Conservation (phyloP, 1,139 yeast species). For the Taiozyma sp. region DNA sequence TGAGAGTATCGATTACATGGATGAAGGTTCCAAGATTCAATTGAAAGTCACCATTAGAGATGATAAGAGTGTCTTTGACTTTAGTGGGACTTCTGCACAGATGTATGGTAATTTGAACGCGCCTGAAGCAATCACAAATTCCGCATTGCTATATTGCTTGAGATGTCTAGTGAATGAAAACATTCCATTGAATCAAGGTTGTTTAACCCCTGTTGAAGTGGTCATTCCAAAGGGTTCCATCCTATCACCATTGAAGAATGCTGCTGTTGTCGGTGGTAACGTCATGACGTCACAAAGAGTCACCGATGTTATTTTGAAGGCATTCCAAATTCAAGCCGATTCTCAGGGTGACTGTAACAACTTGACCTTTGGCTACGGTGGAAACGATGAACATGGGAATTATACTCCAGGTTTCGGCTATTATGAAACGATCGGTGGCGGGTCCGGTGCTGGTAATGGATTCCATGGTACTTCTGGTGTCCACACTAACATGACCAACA, state of each 20-base stretch:
- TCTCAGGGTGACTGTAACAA: conserved; percentile 78
- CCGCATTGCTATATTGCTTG: conserved; percentile 78
- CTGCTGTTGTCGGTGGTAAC: conserved; percentile 88
- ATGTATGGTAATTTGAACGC: conserved; percentile 61
- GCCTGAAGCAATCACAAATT: conserved; percentile 69
- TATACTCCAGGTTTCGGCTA: conserved; percentile 56
- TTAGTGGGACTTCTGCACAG: conserved; percentile 51
- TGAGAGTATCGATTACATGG: conserved; percentile 38
- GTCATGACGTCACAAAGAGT: conserved; percentile 85
- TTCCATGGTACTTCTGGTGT: conserved; percentile 65
- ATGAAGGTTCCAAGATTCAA: conserved; percentile 41
- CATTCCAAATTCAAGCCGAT: conserved; percentile 74
- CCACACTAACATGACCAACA: conserved; percentile 69
- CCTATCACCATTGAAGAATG: conserved; percentile 66
- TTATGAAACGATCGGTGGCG: conserved; percentile 72
- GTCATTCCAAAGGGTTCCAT: conserved; percentile 66
- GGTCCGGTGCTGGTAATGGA: conserved; percentile 62
- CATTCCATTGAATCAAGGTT: conserved; percentile 84
- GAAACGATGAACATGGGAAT: conserved; percentile 34
- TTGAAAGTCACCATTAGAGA: conserved; percentile 33
- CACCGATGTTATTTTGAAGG: conserved; percentile 72
- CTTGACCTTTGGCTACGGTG: conserved; percentile 61
- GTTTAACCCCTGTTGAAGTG: conserved; percentile 65
- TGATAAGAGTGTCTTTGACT: conserved; percentile 38
- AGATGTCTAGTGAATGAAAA: conserved; percentile 72